Conservation (phyloP, 1,284 basidiomycete species). For the Vanrija sp. region DNA sequence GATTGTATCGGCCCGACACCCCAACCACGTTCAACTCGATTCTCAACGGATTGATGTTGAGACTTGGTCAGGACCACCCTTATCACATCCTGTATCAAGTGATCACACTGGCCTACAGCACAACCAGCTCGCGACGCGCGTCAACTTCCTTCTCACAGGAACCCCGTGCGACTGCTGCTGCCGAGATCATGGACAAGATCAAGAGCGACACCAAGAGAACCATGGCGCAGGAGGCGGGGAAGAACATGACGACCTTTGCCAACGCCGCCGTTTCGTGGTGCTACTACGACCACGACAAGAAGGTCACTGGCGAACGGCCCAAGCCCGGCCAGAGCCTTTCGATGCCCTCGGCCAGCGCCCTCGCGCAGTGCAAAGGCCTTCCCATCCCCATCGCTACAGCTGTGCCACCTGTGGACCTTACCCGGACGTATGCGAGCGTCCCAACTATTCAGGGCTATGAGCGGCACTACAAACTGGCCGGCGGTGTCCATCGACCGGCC, state of each 20-base stretch:
- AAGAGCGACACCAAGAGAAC: conserved; percentile 69
- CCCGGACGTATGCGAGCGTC: conserved; percentile 63
- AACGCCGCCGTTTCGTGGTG: conserved; percentile 72
- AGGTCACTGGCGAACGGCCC: neutral
- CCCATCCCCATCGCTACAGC: conserved; percentile 76
- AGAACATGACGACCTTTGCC: conserved; percentile 64
- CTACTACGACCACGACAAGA: conserved; percentile 18
- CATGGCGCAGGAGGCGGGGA: conserved; percentile 49
- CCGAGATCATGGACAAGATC: conserved; percentile 64
- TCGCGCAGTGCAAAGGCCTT: conserved; percentile 39
- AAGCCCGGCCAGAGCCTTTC: neutral
- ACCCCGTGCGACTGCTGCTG: conserved; percentile 65
- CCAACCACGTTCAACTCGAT: conserved; percentile 58
- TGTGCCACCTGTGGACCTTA: conserved; percentile 66
- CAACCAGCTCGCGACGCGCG: neutral
- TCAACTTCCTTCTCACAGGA: conserved; percentile 5
- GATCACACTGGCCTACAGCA: conserved; percentile 56
- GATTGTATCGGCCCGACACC: conserved; percentile 58
- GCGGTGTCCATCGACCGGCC: conserved; percentile 81
- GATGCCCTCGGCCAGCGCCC: conserved; percentile 3
- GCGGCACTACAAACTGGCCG: conserved; percentile 61
- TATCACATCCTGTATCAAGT: conserved; percentile 92
- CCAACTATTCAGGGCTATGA: conserved; percentile 66
- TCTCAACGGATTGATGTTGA: conserved; percentile 63
- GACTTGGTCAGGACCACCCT: conserved; percentile 85